Base-by-base conservation (phyloP, 164 flowering plant genomes). In the Buxus sempervirens region DNA sequence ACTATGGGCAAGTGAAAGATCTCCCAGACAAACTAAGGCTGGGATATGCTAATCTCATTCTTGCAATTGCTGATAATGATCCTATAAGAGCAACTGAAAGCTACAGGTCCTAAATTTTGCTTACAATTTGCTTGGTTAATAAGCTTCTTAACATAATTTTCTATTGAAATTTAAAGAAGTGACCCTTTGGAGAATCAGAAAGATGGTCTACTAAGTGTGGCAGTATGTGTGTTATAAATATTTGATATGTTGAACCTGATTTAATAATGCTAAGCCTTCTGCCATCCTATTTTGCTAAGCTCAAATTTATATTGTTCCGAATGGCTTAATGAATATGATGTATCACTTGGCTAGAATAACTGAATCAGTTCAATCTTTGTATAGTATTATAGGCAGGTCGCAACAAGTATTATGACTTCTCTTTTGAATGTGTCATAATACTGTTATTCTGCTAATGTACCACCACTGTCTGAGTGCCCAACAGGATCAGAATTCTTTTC, bases 1-100 rank as follows among this genome's bases (percentile, higher is more conserved):
- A 94, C 73, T 94, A 94, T 74, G 98, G 97, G 68, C 98, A 94
- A 83, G 98, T 94, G 79, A 94, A 91, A 83, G 91, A 91, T 79
- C 95, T 94, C 36, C 92, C 97, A 24, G 87, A 91, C 14, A 49
- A 71, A 28, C 69, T 94, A 72, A 88, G 98, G 82, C 89, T 94
- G 69, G 97, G 92, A 62, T 94, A 87, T 85, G 96, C 98, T 49
- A 83, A 75, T 69, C 83, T 94, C 28, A 83, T 94, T 72, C 80
- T 91, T 75, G 97, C 92, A 54, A 86, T 94, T 32, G 96, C 89
- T 61, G 93, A 94, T 81, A 77, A 76, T 68, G 88, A 91, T 66
- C 81, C 92, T 32, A 19, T 73, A 23, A 77, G 72, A 76, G 88
- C 90, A 69, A 45, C 80, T 55, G 82, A 86, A 58, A 85, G 93